Conservation (phyloP, 176 grass and related monocot species). For the Eragrostis nindensis region DNA sequence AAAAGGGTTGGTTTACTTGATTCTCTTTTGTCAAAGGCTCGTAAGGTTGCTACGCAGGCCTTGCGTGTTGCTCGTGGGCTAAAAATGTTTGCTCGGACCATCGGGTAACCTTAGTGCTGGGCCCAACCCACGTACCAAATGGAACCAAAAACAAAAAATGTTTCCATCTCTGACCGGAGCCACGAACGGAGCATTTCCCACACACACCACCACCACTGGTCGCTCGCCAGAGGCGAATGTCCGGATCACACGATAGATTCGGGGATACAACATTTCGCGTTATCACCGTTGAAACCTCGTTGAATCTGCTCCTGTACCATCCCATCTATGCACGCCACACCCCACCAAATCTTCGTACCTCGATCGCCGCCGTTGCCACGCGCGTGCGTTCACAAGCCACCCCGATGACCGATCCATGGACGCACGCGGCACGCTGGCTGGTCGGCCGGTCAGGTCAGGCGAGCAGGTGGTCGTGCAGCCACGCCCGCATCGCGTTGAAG, state of each 20-base stretch:
- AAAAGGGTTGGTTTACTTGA: too few relatives aligned
- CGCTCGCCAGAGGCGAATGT: background rate
- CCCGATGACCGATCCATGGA: too few relatives aligned
- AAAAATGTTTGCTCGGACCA: background rate
- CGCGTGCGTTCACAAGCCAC: too few relatives aligned
- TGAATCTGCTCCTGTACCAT: background rate
- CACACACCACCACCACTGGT: too few relatives aligned
- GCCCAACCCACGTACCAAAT: background rate
- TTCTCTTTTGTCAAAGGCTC: too few relatives aligned
- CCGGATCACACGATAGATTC: background rate
- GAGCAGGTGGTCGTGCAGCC: conserved; percentile 79
- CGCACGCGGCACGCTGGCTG: too few relatives aligned
- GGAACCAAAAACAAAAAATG: too few relatives aligned
- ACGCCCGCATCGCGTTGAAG: conserved; percentile 58
- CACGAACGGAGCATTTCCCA: too few relatives aligned
- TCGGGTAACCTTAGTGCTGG: background rate
- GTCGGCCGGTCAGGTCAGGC: background rate
- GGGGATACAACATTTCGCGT: background rate
- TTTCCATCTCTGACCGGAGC: too few relatives aligned
- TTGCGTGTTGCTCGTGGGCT: background rate
- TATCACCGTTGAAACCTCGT: background rate
- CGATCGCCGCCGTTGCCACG: background rate
- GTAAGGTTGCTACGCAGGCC: too few relatives aligned
- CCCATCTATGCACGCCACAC: background rate
- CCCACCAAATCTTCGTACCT: background rate